phyloP scores from a whole-genome alignment of 78 protist species.

The Kipferlia bialata region DNA sequence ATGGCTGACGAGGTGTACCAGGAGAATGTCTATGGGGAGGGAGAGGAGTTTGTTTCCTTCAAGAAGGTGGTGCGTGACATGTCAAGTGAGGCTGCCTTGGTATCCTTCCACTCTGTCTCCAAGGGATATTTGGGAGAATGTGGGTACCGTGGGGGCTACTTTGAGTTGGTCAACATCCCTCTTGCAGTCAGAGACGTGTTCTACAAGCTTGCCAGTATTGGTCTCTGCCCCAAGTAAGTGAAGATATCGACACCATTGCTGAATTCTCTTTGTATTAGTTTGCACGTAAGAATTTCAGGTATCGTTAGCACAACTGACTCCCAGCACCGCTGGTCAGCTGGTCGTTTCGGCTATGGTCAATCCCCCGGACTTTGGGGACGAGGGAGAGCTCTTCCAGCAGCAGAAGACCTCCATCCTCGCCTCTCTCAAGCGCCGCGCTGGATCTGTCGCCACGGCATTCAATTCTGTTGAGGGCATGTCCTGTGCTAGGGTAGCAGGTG shows the following conservation, averaged over 20 bases:
- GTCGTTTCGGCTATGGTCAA: slow-evolving; percentile 55
- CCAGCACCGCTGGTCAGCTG: slow-evolving; percentile 6
- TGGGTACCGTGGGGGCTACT: slow-evolving; percentile 90
- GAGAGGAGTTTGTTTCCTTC: slow-evolving; percentile 71
- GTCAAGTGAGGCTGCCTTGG: slow-evolving; percentile 20
- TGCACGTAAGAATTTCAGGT: no score
- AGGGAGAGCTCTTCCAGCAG: slow-evolving; percentile 44
- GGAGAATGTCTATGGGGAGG: slow-evolving; percentile 66
- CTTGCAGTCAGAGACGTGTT: background rate
- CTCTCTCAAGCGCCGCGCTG: slow-evolving; percentile 31
- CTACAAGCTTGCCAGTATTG: slow-evolving; percentile 73
- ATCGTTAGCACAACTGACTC: no score
- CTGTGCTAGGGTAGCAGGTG: slow-evolving; percentile 39
- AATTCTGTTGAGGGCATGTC: slow-evolving; percentile 22
- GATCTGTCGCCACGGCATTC: background rate
- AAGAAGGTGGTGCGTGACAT: slow-evolving; percentile 37
- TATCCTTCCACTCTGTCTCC: slow-evolving; percentile 83
- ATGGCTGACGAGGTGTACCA: slow-evolving; percentile 99
- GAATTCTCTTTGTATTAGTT: no score
- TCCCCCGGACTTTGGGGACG: slow-evolving; percentile 79
- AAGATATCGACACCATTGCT: no score
- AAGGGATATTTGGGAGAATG: slow-evolving; percentile 98
- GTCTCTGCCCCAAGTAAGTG: slow-evolving; percentile 77
- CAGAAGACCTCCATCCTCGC: slow-evolving; percentile 45
- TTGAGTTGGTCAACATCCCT: slow-evolving; percentile 52